Conservation (phyloP, 306 rosid genomes). For the Potentilla sterilis region DNA sequence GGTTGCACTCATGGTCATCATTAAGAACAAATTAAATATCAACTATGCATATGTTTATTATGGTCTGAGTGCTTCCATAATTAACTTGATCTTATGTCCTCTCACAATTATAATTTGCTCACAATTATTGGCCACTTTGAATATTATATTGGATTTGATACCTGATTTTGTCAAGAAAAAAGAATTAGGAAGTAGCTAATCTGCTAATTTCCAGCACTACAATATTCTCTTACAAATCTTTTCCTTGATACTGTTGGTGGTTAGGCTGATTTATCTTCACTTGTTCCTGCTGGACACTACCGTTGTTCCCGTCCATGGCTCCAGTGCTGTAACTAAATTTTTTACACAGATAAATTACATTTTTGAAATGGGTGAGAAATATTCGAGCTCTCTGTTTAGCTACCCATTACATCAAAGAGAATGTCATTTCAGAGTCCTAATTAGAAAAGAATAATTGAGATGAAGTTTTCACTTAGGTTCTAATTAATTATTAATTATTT, state of each 20-base stretch:
- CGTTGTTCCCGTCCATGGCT: neutral
- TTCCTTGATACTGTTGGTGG: constrained; percentile 15
- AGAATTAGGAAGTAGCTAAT: constrained; percentile 16
- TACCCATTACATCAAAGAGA: neutral
- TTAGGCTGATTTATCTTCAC: neutral
- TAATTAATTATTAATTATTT: too few species aligned
- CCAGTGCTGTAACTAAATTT: too few species aligned
- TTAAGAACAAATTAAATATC: neutral
- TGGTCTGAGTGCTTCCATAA: neutral
- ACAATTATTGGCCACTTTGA: neutral
- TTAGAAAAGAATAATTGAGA: neutral
- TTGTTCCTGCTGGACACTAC: neutral
- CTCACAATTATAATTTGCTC: neutral
- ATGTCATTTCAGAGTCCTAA: neutral
- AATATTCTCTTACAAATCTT: constrained; percentile 10
- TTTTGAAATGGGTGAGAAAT: neutral
- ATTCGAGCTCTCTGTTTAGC: neutral
- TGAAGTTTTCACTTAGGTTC: too few species aligned
- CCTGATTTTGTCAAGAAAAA: constrained; percentile 10
- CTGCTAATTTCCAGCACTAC: constrained; percentile 7
- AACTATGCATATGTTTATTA: neutral
- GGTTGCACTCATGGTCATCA: neutral
- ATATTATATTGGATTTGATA: constrained; percentile 6
- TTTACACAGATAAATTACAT: neutral
- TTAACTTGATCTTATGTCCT: constrained; percentile 2